phyloP scores from a whole-genome alignment of 768 basidiomycete species.

The Pulveroboletus sp. region DNA sequence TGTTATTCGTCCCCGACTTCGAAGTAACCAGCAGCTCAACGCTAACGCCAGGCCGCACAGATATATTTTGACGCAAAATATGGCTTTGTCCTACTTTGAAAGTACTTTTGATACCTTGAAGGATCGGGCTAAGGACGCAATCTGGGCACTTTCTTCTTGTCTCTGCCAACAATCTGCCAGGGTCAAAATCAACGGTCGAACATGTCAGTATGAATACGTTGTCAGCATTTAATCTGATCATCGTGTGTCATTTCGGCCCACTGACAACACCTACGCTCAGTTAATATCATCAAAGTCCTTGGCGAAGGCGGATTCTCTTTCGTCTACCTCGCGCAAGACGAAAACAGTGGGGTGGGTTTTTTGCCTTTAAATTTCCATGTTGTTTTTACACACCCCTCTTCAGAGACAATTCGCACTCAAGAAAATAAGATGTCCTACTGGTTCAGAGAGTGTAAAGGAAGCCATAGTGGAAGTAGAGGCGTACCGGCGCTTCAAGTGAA shows the following conservation, averaged over 20 bases:
- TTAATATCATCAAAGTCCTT: conserved; percentile 86
- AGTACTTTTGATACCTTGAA: conserved; percentile 54
- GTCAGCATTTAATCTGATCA: conserved; percentile 3
- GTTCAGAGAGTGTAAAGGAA: conserved; percentile 82
- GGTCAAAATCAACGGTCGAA: conserved; percentile 93
- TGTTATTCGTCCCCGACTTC: neutral
- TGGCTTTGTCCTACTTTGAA: conserved; percentile 33
- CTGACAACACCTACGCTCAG: conserved; percentile 34
- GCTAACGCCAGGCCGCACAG: neutral
- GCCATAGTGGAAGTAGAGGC: conserved; percentile 90
- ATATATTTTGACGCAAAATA: conserved; percentile 8
- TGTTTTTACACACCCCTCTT: neutral
- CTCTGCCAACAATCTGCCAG: conserved; percentile 78
- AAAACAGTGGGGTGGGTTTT: conserved; percentile 70
- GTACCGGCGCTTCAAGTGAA: conserved; percentile 89
- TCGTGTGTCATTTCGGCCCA: neutral
- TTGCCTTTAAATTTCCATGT: neutral
- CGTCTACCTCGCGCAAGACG: conserved; percentile 85
- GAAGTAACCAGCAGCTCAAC: conserved; percentile 1
- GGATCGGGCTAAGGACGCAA: conserved; percentile 76
- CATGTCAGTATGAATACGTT: conserved; percentile 54
- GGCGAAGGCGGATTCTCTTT: conserved; percentile 97
- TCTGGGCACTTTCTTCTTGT: conserved; percentile 79
- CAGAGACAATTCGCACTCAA: conserved; percentile 93
- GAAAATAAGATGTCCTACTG: conserved; percentile 92